Percentiles rank a stretch among this genome's conserved stretches.
These are phyloP conservation scores for Russula ochroleuca DNA, from an alignment of 768 basidiomycete genomes.

Conservation along the genomic window DNA sequence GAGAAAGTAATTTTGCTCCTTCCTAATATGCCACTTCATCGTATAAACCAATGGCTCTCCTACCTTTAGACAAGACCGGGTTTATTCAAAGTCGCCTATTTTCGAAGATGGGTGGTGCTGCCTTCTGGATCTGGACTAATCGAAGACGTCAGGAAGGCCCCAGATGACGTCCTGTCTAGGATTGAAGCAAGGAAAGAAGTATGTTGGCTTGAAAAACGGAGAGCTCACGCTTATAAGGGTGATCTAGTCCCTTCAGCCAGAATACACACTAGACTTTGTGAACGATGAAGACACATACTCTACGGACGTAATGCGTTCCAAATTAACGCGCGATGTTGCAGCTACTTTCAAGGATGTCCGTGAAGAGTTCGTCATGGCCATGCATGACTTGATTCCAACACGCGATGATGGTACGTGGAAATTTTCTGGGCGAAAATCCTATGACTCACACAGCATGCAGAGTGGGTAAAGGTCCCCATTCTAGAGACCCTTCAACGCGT, in stretches of 20 bases:
- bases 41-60: too few species aligned
- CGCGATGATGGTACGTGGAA: not conserved
- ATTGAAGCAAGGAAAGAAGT: too few species aligned
- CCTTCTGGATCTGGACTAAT: not conserved
- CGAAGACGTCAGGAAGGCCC: not conserved
- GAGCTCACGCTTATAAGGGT: not conserved
- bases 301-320: not conserved
- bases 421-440: too few species aligned
- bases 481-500: constrained; percentile 26
- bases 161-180: not conserved
- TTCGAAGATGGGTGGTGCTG: not conserved
- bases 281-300: not conserved
- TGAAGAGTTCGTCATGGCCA: not conserved
- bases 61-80: too few species aligned
- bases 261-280: not conserved
- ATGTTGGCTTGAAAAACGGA: not conserved
- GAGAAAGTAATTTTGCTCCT: too few species aligned
- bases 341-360: not conserved
- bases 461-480: constrained; percentile 36
- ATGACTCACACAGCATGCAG: constrained; percentile 26
- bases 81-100: too few species aligned
- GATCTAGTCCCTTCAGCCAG: not conserved
- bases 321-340: constrained; percentile 2
- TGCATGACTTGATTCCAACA: not conserved
- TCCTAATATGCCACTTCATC: too few species aligned